Conservation (phyloP, 2,329 filamentous ascomycete species). For the Mariannaea sp. region DNA sequence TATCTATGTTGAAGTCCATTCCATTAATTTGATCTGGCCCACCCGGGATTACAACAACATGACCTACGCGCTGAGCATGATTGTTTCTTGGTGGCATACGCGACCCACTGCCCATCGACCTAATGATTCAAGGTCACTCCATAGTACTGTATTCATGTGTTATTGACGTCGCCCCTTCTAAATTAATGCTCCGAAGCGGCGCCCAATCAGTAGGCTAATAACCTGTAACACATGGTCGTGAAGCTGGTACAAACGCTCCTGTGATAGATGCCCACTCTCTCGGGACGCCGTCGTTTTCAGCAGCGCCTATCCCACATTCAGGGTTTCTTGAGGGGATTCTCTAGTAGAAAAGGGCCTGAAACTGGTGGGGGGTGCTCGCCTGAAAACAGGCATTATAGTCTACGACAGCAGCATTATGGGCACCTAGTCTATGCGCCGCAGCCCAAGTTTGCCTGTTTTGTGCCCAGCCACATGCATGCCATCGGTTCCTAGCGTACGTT, state of each 20-base stretch:
- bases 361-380: conserved; percentile 9
- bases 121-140: neutral
- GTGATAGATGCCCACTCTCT: neutral
- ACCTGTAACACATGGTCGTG: neutral
- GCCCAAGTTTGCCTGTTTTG: neutral
- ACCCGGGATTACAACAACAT: too few relatives aligned
- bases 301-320: neutral
- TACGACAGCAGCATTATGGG: conserved; percentile 8
- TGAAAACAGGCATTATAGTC: conserved; percentile 6
- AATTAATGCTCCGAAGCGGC: conserved; percentile 7
- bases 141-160: neutral
- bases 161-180: neutral
- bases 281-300: neutral
- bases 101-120: conserved; percentile 4
- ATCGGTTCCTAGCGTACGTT: neutral
- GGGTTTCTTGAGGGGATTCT: neutral
- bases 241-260: neutral
- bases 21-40: conserved; percentile 1
- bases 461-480: neutral
- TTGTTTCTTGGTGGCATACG: neutral
- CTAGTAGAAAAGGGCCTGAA: conserved; percentile 12
- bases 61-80: neutral
- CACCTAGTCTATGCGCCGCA: neutral
- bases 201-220: neutral
- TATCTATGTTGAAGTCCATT: neutral